phyloP scores from a whole-genome alignment of 192 early-diverging fungal genomes.

The Umbelopsis ramanniana region DNA sequence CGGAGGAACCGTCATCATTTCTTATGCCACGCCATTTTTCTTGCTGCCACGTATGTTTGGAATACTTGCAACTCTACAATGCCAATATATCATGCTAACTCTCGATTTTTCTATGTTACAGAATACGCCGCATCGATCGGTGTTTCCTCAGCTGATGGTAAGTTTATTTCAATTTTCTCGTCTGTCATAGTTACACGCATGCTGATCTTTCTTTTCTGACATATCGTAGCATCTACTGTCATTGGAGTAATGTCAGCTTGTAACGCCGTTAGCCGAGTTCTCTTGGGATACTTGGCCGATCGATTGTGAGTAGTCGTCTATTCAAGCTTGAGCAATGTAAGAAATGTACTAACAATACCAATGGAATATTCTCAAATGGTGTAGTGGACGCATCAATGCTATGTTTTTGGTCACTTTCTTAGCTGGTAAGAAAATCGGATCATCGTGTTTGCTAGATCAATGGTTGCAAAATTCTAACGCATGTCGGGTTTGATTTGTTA shows the following conservation, averaged over 20 bases:
- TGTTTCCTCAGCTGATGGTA: not conserved
- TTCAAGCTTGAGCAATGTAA: not conserved
- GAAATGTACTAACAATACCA: not conserved
- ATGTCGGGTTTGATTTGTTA: not conserved
- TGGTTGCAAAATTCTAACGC: too few relatives aligned
- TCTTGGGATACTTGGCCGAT: conserved; percentile 63
- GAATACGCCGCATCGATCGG: conserved; percentile 32
- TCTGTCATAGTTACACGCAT: not conserved
- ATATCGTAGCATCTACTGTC: conserved; percentile 49
- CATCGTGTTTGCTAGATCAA: too few relatives aligned
- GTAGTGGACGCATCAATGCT: conserved; percentile 57
- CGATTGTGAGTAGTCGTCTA: conserved; percentile 19
- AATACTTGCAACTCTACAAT: not conserved
- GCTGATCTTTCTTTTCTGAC: not conserved
- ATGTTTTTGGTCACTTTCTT: conserved; percentile 47
- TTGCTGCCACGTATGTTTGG: conserved; percentile 38
- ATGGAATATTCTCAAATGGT: not conserved
- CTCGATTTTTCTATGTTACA: not conserved
- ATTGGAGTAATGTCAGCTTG: conserved; percentile 68
- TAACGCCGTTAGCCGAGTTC: conserved; percentile 64
- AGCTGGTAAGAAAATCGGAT: conserved; percentile 28
- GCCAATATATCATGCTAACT: not conserved
- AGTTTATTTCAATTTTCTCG: not conserved
- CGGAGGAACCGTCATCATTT: conserved; percentile 35
- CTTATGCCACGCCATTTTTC: conserved; percentile 52